Evolutionary conservation across 225 moss, liverwort and hornwort species (phyloP).

Genomic region (Asterella californica): DNA sequence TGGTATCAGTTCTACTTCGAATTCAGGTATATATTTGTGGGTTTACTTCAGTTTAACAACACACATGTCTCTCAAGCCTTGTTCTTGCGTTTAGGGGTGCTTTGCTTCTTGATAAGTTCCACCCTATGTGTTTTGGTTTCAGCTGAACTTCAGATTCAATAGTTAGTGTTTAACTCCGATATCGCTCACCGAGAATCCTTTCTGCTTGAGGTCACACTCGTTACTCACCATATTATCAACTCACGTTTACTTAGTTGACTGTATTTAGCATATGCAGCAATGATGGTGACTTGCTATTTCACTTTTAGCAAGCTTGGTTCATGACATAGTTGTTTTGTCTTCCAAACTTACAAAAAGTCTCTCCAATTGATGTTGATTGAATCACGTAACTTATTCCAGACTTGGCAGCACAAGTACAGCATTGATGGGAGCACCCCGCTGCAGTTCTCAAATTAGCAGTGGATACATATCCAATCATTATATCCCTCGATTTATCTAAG

Average conservation of each 20-base stretch:
- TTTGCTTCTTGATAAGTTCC: not conserved
- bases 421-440: not conserved
- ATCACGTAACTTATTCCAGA: slow-evolving; percentile 64
- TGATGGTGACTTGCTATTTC: not conserved
- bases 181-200: not conserved
- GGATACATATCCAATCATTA: not conserved
- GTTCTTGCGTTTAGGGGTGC: not conserved
- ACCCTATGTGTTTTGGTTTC: not conserved
- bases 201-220: not conserved
- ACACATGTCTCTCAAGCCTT: not conserved
- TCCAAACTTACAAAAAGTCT: slow-evolving; percentile 35
- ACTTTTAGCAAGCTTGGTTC: not conserved
- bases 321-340: not conserved
- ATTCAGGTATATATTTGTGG: slow-evolving; percentile 15
- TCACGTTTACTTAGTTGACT: too few relatives aligned
- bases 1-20: not conserved
- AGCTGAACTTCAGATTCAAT: not conserved
- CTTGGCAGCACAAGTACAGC: slow-evolving; percentile 72
- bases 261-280: too few relatives aligned
- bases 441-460: not conserved
- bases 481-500: not conserved
- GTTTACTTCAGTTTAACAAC: not conserved
- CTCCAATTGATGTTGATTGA: slow-evolving; percentile 72
- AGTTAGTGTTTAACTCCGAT: not conserved
- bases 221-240: too few relatives aligned